Conservation (phyloP, 2,329 filamentous ascomycete genomes). For the Botryotinia convoluta region DNA sequence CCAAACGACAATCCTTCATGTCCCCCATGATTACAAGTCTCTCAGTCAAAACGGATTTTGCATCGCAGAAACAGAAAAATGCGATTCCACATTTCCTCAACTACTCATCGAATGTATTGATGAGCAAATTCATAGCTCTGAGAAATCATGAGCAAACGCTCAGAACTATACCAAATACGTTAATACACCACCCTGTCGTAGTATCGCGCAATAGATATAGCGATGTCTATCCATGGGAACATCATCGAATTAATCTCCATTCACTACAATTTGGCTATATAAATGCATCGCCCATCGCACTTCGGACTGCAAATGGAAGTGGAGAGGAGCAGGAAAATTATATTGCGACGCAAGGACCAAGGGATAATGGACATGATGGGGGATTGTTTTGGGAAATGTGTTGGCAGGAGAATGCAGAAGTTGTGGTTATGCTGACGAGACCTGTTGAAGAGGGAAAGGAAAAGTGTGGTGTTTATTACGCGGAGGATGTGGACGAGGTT, state of each 20-base stretch:
- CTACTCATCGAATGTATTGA: not conserved
- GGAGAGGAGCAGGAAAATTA: constrained; percentile 36
- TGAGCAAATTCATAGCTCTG: constrained; percentile 21
- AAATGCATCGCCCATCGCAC: constrained; percentile 66
- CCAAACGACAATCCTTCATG: not conserved
- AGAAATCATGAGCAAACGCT: constrained; percentile 19
- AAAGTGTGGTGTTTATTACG: constrained; percentile 27
- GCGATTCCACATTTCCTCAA: constrained; percentile 2
- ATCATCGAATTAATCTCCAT: constrained; percentile 77
- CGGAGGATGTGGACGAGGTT: constrained; percentile 19
- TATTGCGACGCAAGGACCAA: constrained; percentile 25
- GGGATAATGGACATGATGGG: constrained; percentile 19
- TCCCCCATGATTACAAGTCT: constrained; percentile 2
- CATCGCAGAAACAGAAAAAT: constrained; percentile 1
- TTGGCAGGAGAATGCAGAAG: constrained; percentile 20
- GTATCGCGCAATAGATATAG: constrained; percentile 71
- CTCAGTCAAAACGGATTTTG: constrained; percentile 10
- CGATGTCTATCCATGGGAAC: constrained; percentile 84
- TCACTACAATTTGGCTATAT: constrained; percentile 74
- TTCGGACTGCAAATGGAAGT: constrained; percentile 19
- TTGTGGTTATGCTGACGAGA: constrained; percentile 26
- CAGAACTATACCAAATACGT: constrained; percentile 7
- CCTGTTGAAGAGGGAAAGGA: constrained; percentile 22
- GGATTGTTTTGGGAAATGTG: constrained; percentile 22
- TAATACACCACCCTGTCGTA: constrained; percentile 17